Base-by-base conservation (phyloP, 1,284 basidiomycete genomes). In the Acaromyces ingoldii region DNA sequence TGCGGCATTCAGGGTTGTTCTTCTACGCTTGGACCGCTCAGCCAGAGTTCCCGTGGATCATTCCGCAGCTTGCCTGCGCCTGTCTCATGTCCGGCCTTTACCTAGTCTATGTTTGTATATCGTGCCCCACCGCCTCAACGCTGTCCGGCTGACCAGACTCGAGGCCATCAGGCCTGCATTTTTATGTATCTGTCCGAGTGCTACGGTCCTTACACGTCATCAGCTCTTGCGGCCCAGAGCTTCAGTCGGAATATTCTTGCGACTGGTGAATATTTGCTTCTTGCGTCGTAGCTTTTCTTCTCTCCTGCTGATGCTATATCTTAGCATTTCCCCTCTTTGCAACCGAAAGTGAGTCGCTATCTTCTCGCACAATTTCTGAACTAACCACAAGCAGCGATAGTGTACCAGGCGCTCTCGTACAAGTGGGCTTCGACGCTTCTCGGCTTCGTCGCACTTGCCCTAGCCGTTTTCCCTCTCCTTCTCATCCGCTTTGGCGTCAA, bases 181-280 rank as follows among this genome's bases (percentile, higher is more conserved):
- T 74, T 54, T 31, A 24, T 28, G 22, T 54, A 54, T 37, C 31
- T 54, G 9, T 19, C 51, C 6, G 52, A 54, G 26, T 40, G 19
- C 22, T 54, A 54, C 31, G 55, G 70, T 0, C 80, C 83, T 1
- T 89, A 83, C 58, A 87, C 87, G 4, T 86, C 85, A 0, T 87
- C 85, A 1, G 86, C 87, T 1, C 76, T 87, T n/a, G 87, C 87
- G 0, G 87, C 85, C 0, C 87, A 88, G 74, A 85, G 83, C 70
- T 77, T 88, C 33, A 82, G 80, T 56, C 80, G 86, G 82, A 76
- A 65, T 81, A 50, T 69, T 17, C 62, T 66, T 15, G 64, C 54
- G 1, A 49, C 48, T 11, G 45, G 45, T 47, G 30, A 47, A 26
- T 21, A 15, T 41, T 41, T 15, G 39, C 1, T 15, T 41, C 13